Conservation (phyloP, 176 grass and related monocot genomes). For the Bothriochloa decipiens region DNA sequence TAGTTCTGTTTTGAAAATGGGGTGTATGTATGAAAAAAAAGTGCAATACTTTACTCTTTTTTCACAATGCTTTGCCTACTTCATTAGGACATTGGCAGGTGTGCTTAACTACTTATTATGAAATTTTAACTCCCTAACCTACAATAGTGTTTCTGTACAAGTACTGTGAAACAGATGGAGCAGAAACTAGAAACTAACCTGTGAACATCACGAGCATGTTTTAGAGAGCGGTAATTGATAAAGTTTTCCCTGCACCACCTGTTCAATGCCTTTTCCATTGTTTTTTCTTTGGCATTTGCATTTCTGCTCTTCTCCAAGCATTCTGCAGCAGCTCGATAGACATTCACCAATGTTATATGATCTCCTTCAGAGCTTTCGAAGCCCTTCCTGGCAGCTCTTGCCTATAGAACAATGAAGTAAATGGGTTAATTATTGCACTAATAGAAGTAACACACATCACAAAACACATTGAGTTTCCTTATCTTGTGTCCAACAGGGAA, state of each 20-base stretch:
- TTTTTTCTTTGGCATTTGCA: conserved; percentile 81
- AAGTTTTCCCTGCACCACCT: conserved; percentile 97
- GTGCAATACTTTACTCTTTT: not conserved
- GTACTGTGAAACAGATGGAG: not conserved
- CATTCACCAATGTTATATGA: conserved; percentile 87
- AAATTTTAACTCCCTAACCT: not conserved
- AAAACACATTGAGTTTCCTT: not conserved
- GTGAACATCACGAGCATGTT: conserved; percentile 77
- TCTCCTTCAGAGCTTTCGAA: conserved; percentile 88
- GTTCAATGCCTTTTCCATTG: conserved; percentile 79
- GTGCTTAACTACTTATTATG: not conserved
- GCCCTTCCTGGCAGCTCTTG: conserved; percentile 85
- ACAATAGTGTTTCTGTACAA: not conserved
- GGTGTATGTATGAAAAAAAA: not conserved
- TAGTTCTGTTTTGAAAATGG: not conserved
- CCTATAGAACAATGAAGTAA: conserved; percentile 52
- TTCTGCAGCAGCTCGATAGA: conserved; percentile 72
- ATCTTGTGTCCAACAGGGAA: not conserved
- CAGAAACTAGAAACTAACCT: conserved; percentile 53
- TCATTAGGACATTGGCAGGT: not conserved
- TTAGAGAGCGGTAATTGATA: conserved; percentile 81
- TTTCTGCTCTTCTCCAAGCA: conserved; percentile 81
- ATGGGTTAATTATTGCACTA: not conserved
- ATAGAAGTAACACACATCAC: not conserved
- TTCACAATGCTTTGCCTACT: not conserved